Conservation (phyloP, 2,329 filamentous ascomycete genomes). For the Falciphora oryzae region DNA sequence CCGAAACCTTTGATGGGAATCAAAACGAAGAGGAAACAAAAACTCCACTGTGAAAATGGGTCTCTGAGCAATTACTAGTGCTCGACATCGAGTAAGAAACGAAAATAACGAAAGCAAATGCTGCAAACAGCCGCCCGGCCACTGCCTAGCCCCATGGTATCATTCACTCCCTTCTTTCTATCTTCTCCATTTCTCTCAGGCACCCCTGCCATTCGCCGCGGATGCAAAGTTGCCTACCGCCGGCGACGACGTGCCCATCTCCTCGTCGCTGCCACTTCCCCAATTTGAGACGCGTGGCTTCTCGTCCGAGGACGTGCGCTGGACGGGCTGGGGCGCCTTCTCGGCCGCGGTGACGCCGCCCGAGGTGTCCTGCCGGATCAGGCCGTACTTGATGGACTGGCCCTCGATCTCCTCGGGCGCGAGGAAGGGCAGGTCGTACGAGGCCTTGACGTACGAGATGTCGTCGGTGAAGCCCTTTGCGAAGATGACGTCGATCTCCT, state of each 20-base stretch:
- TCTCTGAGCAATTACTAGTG: no score
- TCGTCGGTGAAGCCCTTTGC: slow-evolving; percentile 53
- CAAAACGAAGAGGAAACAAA: not conserved
- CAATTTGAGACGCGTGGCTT: not conserved
- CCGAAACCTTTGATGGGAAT: not conserved
- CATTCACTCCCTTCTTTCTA: not conserved
- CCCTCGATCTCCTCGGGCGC: slow-evolving; percentile 45
- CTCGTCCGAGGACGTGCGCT: slow-evolving; percentile 2
- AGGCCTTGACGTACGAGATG: slow-evolving; percentile 53
- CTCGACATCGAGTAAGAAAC: not conserved
- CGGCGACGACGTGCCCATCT: not conserved
- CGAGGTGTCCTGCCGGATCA: slow-evolving; percentile 15
- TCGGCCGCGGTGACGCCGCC: not conserved
- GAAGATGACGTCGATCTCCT: slow-evolving; percentile 63
- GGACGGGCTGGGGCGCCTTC: not conserved
- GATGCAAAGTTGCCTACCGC: not conserved
- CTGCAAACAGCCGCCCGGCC: not conserved
- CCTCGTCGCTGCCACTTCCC: slow-evolving; percentile 7
- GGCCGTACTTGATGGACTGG: slow-evolving; percentile 32
- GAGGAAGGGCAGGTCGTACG: slow-evolving; percentile 49
- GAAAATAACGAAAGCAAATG: not conserved
- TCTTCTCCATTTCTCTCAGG: not conserved
- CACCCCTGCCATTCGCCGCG: no score
- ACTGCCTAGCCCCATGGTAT: not conserved
- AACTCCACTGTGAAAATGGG: not conserved